Base-by-base conservation (phyloP, 2,329 filamentous ascomycete species). In the Bisporella sp. region DNA sequence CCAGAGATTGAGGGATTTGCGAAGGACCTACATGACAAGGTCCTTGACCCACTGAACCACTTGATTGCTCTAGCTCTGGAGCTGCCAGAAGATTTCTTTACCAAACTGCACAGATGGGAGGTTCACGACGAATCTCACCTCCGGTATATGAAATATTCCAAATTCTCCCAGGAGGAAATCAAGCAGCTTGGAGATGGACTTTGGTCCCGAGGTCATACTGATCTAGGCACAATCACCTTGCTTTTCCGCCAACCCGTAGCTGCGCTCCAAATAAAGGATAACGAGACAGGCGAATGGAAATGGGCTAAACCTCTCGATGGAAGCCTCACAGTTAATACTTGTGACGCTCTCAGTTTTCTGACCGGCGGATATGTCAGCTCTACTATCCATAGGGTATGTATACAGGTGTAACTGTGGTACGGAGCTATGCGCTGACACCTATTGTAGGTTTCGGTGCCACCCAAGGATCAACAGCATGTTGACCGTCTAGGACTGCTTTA, bases 41-140 rank as follows among this genome's bases (percentile, higher is more conserved):
- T 82, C 3, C 72, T 81, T 0, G 67, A 75, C 5, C 75, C 75
- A 41, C 68, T 84, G 0, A 72, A 82, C 12, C 71, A 73, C 1
- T 73, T 84, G 1, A 79, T 84, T 49, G 79, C 80, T 5, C 71
- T 82, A 33, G 69, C 82, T 0, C 71, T 84, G 0, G 74, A 84
- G 58, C 67, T 85, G 0, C 77, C 78, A 39, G 73, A 84, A 59
- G 73, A 81, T 2, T 71, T 75, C 49, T 68, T 84, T 33, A 70
- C 78, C 54, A 68, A 72, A 21, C 67, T 77, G 5, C 81, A 85
- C 61, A 69, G 68, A 12, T 85, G 82, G 62, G 72, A 81, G 2
- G 69, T 21, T 21, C 21, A 21, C 21, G 21, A 21, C 21, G 79
- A 83, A 54, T 77, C 79, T 30, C 79, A 83, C 51, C 69, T 82